These are phyloP conservation scores for Cyberlindnera misumaiensis DNA, from an alignment of 805 yeast genomes.

Conservation along the genomic window DNA sequence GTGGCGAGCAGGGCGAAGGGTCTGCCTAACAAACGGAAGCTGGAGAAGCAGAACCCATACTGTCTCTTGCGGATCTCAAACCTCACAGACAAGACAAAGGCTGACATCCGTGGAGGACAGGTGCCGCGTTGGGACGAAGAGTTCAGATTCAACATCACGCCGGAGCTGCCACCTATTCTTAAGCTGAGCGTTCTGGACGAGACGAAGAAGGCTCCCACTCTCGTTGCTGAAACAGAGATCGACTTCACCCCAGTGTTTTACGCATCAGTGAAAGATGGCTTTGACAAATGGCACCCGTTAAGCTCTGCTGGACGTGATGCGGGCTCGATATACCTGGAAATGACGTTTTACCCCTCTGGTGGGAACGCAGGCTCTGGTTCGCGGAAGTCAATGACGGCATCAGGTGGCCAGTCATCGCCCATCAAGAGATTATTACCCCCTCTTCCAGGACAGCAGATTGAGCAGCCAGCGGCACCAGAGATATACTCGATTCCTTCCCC, in stretches of 20 bases:
- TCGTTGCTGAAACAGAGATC: conserved; percentile 76
- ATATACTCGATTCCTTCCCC: conserved; percentile 18
- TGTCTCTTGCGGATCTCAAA: conserved; percentile 78
- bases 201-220: conserved; percentile 76
- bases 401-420: not conserved
- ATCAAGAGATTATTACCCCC: conserved; percentile 23
- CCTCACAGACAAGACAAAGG: conserved; percentile 70
- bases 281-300: conserved; percentile 79
- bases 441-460: conserved; percentile 20
- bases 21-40: conserved; percentile 74
- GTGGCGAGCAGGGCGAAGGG: conserved; percentile 79
- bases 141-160: conserved; percentile 55
- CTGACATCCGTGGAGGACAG: conserved; percentile 86
- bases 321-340: conserved; percentile 82
- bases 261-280: conserved; percentile 64
- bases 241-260: conserved; percentile 69
- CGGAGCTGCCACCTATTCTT: conserved; percentile 57
- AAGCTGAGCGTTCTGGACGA: conserved; percentile 78
- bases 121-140: conserved; percentile 85
- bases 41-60: conserved; percentile 93
- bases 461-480: not conserved
- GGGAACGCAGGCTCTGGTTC: not conserved
- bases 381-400: not conserved
- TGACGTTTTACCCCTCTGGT: conserved; percentile 75
- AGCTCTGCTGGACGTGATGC: conserved; percentile 65